These are phyloP conservation scores for Colletotrichum endophyticum DNA, from an alignment of 2,329 filamentous ascomycete genomes.

Conservation along the genomic window DNA sequence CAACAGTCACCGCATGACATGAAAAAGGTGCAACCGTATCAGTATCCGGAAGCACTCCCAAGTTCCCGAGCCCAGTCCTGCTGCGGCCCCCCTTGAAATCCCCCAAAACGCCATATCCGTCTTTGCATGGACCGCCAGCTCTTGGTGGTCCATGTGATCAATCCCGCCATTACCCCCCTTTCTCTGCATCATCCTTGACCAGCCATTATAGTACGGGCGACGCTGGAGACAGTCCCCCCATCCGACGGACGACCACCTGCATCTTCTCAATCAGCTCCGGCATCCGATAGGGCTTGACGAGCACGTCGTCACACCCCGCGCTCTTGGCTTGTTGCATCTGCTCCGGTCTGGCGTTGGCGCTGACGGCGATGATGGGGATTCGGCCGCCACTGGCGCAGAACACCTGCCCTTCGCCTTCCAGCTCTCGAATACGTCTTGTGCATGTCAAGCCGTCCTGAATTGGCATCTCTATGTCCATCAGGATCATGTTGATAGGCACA, in stretches of 20 bases:
- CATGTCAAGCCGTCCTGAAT: conserved; percentile 74
- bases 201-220: conserved; percentile 1
- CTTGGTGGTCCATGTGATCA: conserved; percentile 3
- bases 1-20: neutral
- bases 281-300: conserved; percentile 76
- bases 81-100: neutral
- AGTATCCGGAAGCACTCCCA: neutral
- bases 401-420: conserved; percentile 61
- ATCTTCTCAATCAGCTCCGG: conserved; percentile 66
- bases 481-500: conserved; percentile 62
- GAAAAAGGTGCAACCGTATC: neutral
- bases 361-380: conserved; percentile 70
- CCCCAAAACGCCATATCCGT: conserved; percentile 8
- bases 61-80: conserved; percentile 11
- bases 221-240: conserved; percentile 22
- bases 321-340: conserved; percentile 58
- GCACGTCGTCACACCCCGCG: conserved; percentile 65
- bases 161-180: neutral
- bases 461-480: conserved; percentile 83
- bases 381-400: conserved; percentile 47
- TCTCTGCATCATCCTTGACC: neutral
- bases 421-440: conserved; percentile 65
- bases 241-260: conserved; percentile 47
- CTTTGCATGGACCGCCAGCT: conserved; percentile 1
- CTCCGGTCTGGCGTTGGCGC: conserved; percentile 70